These are phyloP conservation scores for Cytospora piceae DNA, from an alignment of 2,329 filamentous ascomycete genomes.

Conservation along the genomic window DNA sequence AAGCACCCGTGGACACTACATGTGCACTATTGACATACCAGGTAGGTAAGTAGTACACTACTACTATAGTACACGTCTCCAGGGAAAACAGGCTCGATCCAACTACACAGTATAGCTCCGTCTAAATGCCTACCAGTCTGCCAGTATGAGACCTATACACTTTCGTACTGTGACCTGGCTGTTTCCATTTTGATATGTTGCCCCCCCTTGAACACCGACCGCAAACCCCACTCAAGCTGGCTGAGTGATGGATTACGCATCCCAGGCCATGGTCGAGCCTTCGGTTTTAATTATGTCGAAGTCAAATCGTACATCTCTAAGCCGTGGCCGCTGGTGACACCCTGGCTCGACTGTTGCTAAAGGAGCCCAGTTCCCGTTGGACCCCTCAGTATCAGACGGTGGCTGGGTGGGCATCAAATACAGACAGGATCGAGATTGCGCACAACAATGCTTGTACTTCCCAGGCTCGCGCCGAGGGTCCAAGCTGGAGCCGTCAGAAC, in stretches of 20 bases:
- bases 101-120: background rate
- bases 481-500: background rate
- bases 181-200: background rate
- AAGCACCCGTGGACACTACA: too few relatives aligned
- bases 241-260: background rate
- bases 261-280: too few relatives aligned
- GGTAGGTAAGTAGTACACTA: too few relatives aligned
- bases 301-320: too few relatives aligned
- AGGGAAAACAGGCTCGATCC: background rate
- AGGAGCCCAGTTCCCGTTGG: background rate
- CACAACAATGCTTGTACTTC: background rate
- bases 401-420: background rate
- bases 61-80: too few relatives aligned
- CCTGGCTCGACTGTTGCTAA: background rate
- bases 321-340: too few relatives aligned
- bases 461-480: background rate
- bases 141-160: too few relatives aligned
- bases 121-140: background rate
- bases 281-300: too few relatives aligned
- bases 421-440: constrained; percentile 1
- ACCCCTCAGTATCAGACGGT: background rate
- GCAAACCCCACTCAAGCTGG: background rate
- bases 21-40: too few relatives aligned
- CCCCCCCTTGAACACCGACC: too few relatives aligned
- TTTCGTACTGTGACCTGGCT: background rate